phyloP scores from a whole-genome alignment of 495 filamentous ascomycete species.

The Penicillium manginii region DNA sequence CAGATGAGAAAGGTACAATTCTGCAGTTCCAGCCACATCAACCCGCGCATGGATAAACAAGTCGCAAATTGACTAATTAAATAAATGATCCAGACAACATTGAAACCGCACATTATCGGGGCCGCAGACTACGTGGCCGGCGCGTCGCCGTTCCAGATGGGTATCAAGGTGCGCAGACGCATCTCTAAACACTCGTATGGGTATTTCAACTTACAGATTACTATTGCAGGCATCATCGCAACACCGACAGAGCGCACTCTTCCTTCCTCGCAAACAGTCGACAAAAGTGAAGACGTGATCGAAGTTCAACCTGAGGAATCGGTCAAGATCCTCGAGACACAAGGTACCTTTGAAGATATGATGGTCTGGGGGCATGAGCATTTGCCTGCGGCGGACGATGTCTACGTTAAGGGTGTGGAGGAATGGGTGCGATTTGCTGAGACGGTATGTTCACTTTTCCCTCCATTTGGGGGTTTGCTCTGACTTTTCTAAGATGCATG shows the following conservation, averaged over 20 bases:
- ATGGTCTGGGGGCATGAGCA: constrained; percentile 85
- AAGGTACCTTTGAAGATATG: constrained; percentile 73
- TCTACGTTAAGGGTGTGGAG: constrained; percentile 69
- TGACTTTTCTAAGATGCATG: constrained; percentile 3
- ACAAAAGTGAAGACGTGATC: constrained; percentile 47
- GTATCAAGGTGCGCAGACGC: constrained; percentile 62
- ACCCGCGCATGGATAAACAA: neutral
- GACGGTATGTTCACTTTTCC: constrained; percentile 43
- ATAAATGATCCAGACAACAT: constrained; percentile 39
- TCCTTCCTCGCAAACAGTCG: constrained; percentile 31
- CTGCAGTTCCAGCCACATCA: neutral
- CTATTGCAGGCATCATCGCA: constrained; percentile 43
- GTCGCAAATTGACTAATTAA: neutral
- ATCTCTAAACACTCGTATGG: neutral
- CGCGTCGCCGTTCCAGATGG: constrained; percentile 69
- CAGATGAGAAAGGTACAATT: constrained; percentile 44
- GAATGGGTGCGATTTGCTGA: constrained; percentile 86
- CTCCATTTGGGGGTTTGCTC: neutral
- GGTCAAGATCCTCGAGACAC: constrained; percentile 63
- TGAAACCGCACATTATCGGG: constrained; percentile 75
- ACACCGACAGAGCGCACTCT: constrained; percentile 40
- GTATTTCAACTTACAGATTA: neutral
- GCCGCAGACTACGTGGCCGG: constrained; percentile 76
- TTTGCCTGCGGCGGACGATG: constrained; percentile 67
- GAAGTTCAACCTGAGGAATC: constrained; percentile 47